These are phyloP conservation scores for Fragilariopsis cylindrus DNA, from an alignment of 108 stramenopile genomes.

Conservation along the genomic window DNA sequence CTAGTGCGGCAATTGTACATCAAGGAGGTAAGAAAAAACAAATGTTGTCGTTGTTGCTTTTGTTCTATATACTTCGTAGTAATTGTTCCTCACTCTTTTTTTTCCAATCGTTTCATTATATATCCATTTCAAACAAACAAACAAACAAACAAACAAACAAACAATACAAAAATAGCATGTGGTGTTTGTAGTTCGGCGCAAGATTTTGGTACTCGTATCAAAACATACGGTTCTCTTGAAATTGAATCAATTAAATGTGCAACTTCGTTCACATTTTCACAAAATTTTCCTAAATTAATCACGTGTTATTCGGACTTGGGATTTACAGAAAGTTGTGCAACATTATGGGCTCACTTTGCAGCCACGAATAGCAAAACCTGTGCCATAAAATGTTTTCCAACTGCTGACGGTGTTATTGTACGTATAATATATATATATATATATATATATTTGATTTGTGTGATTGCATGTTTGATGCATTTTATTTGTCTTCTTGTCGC, in stretches of 20 bases:
- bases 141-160: no score
- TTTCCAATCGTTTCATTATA: no score
- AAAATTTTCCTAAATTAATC: conserved; percentile 15
- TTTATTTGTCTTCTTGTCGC: not conserved
- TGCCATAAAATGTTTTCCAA: conserved; percentile 16
- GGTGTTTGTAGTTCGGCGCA: conserved; percentile 40
- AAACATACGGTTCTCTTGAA: conserved; percentile 14
- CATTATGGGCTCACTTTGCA: conserved; percentile 31
- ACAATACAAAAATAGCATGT: conserved; percentile 7
- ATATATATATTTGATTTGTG: not conserved
- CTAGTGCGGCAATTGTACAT: conserved; percentile 31
- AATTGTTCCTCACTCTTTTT: no score
- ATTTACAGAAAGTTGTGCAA: conserved; percentile 21
- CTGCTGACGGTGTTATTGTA: not conserved
- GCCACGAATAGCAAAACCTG: conserved; percentile 28
- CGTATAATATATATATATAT: not conserved
- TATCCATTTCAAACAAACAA: no score
- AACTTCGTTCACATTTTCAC: conserved; percentile 17
- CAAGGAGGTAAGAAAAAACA: conserved; percentile 18
- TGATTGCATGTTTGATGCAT: not conserved
- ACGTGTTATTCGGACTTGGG: conserved; percentile 22
- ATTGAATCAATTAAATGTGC: conserved; percentile 18
- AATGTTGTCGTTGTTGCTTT: not conserved
- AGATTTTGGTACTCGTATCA: conserved; percentile 27
- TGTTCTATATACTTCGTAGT: not conserved